Evolutionary conservation across 352 stramenopile species (phyloP), one percentile per base, ranked within the genome.

Genomic region (Phytopythium aichiense): DNA sequence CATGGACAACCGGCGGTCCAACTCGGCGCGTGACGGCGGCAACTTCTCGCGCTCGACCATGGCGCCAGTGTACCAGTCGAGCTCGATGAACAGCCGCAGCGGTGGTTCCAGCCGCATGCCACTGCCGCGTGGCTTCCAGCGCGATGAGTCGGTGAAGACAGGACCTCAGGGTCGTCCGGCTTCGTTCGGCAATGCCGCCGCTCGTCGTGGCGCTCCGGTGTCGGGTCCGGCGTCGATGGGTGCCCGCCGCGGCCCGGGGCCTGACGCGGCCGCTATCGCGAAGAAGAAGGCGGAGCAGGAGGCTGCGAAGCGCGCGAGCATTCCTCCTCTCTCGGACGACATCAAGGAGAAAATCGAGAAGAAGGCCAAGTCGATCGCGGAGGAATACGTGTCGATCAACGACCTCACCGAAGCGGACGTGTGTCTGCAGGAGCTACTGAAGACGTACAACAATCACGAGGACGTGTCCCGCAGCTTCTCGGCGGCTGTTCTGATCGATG

Each of bases 321-420:
- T 77, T 1, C 63, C 74, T 54, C 67, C 78, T 45, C 73, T 93
- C 23, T 73, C 77, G 11, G 84, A 91, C 2, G 82, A 91, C 7
- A 68, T 68, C 4, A 74, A 76, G 45, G 78, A 88, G 33, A 85
- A 82, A 42, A 87, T 93, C 55, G 73, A 63, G 15, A 92, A 92
- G 68, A 90, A 89, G 62, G 72, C 86, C 0, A 92, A 91, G 57
- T 89, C 80, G 1, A 89, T 82, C 35, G 77, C 83, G 5, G 84
- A 92, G 35, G 86, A 94, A 60, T 94, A 87, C 56, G 82, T 89
- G 15, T 87, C 67, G 51, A 91, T 93, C 37, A 64, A 79, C 38
- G 86, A 94, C 50, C 56, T 90, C 30, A 70, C 72, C 6, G 86
- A 94, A 67, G 86, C 84, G 0, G 81, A 90, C 4, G 53, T 75